Conservation (phyloP, 225 moss, liverwort and hornwort genomes). For the Marchantia paleacea region DNA sequence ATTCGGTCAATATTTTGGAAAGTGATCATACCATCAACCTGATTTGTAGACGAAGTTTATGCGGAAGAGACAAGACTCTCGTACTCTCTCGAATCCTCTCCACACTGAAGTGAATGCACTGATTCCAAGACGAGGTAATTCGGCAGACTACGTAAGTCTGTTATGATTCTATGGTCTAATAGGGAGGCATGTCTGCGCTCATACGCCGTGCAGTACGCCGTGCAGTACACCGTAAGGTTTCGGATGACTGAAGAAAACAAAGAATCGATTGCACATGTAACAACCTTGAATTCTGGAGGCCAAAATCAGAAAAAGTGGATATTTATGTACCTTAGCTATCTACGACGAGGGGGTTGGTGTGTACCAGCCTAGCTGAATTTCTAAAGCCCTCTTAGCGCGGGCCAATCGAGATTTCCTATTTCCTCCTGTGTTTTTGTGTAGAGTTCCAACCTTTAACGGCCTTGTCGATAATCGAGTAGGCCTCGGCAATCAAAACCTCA, state of each 20-base stretch:
- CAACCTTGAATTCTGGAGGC: not conserved
- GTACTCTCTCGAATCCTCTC: too few relatives aligned
- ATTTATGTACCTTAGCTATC: not conserved
- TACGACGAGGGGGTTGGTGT: constrained; percentile 61
- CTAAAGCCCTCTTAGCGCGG: constrained; percentile 78
- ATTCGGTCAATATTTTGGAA: too few relatives aligned
- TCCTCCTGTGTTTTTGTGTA: constrained; percentile 95
- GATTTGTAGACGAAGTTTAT: too few relatives aligned
- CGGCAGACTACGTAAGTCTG: too few relatives aligned
- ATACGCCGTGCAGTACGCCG: too few relatives aligned
- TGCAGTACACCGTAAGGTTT: too few relatives aligned
- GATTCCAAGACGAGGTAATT: too few relatives aligned
- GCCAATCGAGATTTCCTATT: constrained; percentile 95
- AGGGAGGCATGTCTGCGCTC: too few relatives aligned
- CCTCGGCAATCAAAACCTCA: constrained; percentile 73
- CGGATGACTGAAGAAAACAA: not conserved
- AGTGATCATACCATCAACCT: too few relatives aligned
- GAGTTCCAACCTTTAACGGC: constrained; percentile 85
- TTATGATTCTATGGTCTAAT: too few relatives aligned
- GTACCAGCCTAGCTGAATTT: constrained; percentile 83
- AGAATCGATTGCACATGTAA: not conserved
- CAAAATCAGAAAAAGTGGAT: not conserved
- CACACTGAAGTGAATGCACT: too few relatives aligned
- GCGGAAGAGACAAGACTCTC: too few relatives aligned
- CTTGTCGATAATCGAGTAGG: constrained; percentile 85